phyloP scores from a whole-genome alignment of 73 alveolate genomes.

The Paraurostyla sp. region DNA sequence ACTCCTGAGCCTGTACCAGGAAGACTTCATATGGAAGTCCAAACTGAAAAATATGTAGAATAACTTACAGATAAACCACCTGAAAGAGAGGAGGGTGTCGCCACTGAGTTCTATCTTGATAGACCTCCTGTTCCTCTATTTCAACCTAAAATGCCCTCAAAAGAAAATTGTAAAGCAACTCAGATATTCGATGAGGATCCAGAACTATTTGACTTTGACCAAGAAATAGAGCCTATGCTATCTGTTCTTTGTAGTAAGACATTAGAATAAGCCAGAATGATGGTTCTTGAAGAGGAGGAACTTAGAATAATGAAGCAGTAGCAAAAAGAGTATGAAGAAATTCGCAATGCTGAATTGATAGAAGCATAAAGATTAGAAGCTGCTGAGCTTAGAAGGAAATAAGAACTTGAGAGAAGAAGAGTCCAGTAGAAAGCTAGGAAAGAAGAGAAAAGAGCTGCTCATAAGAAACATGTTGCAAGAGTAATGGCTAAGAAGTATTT shows the following conservation, averaged over 20 bases:
- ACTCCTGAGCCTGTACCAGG: slow-evolving; percentile 85
- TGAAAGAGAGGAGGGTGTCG: slow-evolving; percentile 88
- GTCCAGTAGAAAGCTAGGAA: slow-evolving; percentile 77
- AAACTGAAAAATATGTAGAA: slow-evolving; percentile 80
- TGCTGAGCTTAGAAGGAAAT: slow-evolving; percentile 87
- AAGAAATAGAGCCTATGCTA: slow-evolving; percentile 95
- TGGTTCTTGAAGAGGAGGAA: slow-evolving; percentile 97
- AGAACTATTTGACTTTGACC: slow-evolving; percentile 94
- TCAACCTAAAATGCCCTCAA: slow-evolving; percentile 82
- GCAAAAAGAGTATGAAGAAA: slow-evolving; percentile 88
- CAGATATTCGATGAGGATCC: slow-evolving; percentile 90
- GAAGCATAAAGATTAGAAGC: slow-evolving; percentile 94
- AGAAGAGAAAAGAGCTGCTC: slow-evolving; percentile 82
- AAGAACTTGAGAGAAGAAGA: slow-evolving; percentile 88
- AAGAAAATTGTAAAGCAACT: slow-evolving; percentile 79
- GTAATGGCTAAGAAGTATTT: slow-evolving; percentile 61
- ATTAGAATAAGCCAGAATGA: slow-evolving; percentile 96
- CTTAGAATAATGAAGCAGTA: slow-evolving; percentile 88
- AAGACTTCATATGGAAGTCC: slow-evolving; percentile 72
- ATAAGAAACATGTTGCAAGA: slow-evolving; percentile 59
- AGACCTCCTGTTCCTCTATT: slow-evolving; percentile 95
- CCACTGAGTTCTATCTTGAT: slow-evolving; percentile 94
- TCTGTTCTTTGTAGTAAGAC: slow-evolving; percentile 89
- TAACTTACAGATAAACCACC: slow-evolving; percentile 82
- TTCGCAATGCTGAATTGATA: slow-evolving; percentile 91